Evolutionary conservation across 306 rosid species (phyloP).

Genomic region (Canavalia gladiata): DNA sequence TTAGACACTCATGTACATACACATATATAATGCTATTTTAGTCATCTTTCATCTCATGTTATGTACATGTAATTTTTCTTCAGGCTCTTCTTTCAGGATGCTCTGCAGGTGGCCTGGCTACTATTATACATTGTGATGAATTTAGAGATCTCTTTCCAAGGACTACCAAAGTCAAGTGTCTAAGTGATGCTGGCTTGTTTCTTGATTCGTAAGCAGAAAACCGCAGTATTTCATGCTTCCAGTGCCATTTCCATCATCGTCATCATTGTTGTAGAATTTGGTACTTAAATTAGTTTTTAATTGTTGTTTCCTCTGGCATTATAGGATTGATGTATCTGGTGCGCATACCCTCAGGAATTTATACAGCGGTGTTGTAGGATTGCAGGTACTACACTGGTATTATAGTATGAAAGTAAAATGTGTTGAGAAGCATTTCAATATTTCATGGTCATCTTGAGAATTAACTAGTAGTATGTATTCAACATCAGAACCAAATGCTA

Average conservation of each 20-base stretch:
- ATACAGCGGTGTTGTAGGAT: conserved; percentile 76
- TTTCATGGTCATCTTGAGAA: conserved; percentile 32
- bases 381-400: conserved; percentile 67
- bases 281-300: conserved; percentile 31
- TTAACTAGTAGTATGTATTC: conserved; percentile 12
- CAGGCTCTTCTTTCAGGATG: conserved; percentile 98
- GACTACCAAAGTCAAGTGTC: conserved; percentile 83
- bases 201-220: conserved; percentile 79
- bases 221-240: conserved; percentile 29
- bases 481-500: conserved; percentile 32
- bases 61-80: conserved; percentile 19
- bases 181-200: conserved; percentile 96
- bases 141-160: conserved; percentile 69
- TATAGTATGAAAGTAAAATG: conserved; percentile 12
- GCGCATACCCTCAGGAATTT: conserved; percentile 69
- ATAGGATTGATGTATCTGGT: conserved; percentile 76
- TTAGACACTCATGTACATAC: background rate
- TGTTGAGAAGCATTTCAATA: conserved; percentile 19
- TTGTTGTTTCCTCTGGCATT: conserved; percentile 46
- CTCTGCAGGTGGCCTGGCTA: conserved; percentile 98
- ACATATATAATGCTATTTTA: background rate
- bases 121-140: conserved; percentile 91
- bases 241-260: conserved; percentile 13
- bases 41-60: conserved; percentile 28
- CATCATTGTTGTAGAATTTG: background rate